phyloP scores from a whole-genome alignment of 2,329 filamentous ascomycete species.

The Colletotrichum tamarilloi region DNA sequence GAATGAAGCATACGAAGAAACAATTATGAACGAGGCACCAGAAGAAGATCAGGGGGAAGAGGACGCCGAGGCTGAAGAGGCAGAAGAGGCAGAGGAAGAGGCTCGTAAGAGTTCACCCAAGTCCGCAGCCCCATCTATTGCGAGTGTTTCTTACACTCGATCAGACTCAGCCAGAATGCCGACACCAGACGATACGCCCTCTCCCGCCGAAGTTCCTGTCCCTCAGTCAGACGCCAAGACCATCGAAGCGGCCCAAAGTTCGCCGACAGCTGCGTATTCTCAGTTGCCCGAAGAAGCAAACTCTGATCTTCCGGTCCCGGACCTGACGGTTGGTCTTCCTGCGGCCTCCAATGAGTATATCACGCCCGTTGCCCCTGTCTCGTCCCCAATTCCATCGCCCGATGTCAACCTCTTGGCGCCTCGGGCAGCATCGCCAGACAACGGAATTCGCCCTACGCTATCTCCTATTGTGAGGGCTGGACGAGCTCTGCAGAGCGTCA shows the following conservation, averaged over 20 bases:
- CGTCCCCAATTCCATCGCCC: constrained; percentile 45
- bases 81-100: constrained; percentile 25
- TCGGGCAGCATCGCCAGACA: constrained; percentile 38
- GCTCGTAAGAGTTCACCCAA: constrained; percentile 26
- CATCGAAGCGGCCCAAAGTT: constrained; percentile 21
- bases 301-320: constrained; percentile 25
- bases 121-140: constrained; percentile 41
- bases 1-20: not conserved
- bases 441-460: constrained; percentile 55
- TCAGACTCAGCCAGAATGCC: constrained; percentile 58
- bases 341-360: constrained; percentile 39
- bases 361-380: constrained; percentile 51
- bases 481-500: constrained; percentile 66
- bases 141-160: constrained; percentile 45
- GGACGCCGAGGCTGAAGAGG: not conserved
- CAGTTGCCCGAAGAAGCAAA: constrained; percentile 3
- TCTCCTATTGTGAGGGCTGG: constrained; percentile 70
- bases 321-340: constrained; percentile 19
- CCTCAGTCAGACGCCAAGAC: constrained; percentile 33
- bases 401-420: constrained; percentile 33
- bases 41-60: constrained; percentile 11
- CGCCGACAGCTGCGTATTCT: constrained; percentile 8
- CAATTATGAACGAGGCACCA: not conserved
- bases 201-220: constrained; percentile 41
- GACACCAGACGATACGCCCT: constrained; percentile 64